Conservation (phyloP, 352 stramenopile genomes). For the Aphanomyces astaci region DNA sequence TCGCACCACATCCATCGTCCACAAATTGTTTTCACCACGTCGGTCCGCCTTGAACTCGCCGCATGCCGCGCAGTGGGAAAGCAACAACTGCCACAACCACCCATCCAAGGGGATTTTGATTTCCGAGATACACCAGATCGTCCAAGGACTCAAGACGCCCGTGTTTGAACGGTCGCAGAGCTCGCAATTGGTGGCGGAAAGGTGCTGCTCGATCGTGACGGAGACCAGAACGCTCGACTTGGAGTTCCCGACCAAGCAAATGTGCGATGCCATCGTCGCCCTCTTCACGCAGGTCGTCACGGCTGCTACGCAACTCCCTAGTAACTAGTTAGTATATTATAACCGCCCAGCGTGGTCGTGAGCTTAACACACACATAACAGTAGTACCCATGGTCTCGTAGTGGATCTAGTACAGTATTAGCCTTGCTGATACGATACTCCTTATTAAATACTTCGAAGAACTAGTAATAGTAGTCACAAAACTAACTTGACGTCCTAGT, state of each 20-base stretch:
- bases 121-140: background rate
- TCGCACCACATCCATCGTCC: background rate
- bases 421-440: too few relatives aligned
- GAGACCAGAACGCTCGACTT: conserved; percentile 13
- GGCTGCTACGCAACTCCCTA: background rate
- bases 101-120: background rate
- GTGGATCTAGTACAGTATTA: too few relatives aligned
- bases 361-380: too few relatives aligned
- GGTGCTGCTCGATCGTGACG: conserved; percentile 15
- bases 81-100: background rate
- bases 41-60: background rate
- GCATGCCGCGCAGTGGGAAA: background rate
- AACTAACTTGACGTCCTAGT: too few relatives aligned
- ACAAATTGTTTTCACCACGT: background rate
- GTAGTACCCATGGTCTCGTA: too few relatives aligned
- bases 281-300: conserved; percentile 12
- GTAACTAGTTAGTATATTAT: background rate
- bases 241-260: conserved; percentile 12
- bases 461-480: too few relatives aligned
- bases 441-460: too few relatives aligned
- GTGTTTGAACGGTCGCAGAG: conserved; percentile 11
- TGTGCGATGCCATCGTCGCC: conserved; percentile 14
- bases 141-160: conserved; percentile 11
- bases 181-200: background rate
- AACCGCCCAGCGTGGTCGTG: too few relatives aligned